Base-by-base conservation (phyloP, 176 grass and related monocot species). In the Pontederia crassipes region DNA sequence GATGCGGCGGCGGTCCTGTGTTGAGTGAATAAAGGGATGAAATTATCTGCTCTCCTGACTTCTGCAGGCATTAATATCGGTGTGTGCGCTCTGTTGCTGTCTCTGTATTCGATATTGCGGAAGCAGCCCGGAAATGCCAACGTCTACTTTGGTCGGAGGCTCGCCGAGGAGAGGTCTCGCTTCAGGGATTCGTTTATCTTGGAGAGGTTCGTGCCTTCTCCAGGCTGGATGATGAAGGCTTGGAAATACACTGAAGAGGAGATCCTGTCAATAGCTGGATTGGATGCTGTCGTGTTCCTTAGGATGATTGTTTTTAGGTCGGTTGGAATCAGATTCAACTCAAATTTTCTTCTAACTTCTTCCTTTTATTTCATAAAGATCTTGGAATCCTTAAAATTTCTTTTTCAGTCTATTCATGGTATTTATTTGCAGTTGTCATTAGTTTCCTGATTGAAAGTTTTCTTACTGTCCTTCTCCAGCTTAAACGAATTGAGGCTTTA, bases 21-120 rank as follows among this genome's bases (percentile, higher is more conserved):
- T 60, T 72, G 57, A 56, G 20, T 4, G 24, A 17, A 82, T 55
- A 75, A 54, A 78, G 75, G 74, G 62, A 91, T 97, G 81, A 91
- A 85, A 79, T 54, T 91, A 17, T 83, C 47, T 13, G 92, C 76
- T 73, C 84, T 97, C 17, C 71, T 97, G 74, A 84, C 81, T 62
- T 97, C 92, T 62, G 87, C 87, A 45, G 87, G 92, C 70, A 91
- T 97, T 55, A 97, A 97, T 78, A 91, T 91, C 8, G 87, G 87
- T 12, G 12, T 88, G 11, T 91, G 78, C 58, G 49, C 69, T 49
- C 73, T 97, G 72, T 78, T 97, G 46, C 57, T 88, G 55, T 91
- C 78, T 13, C 71, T 91, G 17, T 91, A 97, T 69, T 97, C 92
- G 5, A 70, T 97, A 64, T 67, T 91, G 68, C 90, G 87, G 73